These are phyloP conservation scores for Candida neerlandica DNA, from an alignment of 1,139 yeast species.

Conservation along the genomic window DNA sequence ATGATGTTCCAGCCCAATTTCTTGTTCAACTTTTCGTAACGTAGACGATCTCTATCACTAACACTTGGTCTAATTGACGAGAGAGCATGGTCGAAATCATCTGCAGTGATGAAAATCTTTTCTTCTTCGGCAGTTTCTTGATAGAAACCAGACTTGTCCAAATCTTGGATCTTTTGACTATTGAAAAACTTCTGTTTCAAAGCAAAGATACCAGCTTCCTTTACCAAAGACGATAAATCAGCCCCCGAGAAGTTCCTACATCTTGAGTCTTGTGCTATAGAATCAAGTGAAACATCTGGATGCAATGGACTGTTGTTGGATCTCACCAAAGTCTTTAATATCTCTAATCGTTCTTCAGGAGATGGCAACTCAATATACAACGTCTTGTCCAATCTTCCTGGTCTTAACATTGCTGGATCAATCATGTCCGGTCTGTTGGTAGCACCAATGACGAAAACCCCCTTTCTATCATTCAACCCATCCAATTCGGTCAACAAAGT, in stretches of 20 bases:
- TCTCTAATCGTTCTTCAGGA: constrained; percentile 75
- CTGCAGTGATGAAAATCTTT: constrained; percentile 56
- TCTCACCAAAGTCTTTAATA: constrained; percentile 72
- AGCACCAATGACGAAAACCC: constrained; percentile 94
- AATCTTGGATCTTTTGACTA: constrained; percentile 49
- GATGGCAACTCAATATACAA: constrained; percentile 88
- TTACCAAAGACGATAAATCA: constrained; percentile 84
- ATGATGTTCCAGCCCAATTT: constrained; percentile 60
- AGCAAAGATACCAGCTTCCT: constrained; percentile 92
- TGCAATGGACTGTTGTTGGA: constrained; percentile 77
- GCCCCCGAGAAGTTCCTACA: constrained; percentile 95
- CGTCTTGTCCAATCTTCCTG: constrained; percentile 94
- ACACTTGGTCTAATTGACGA: constrained; percentile 85
- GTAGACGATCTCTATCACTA: constrained; percentile 77
- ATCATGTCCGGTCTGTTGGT: constrained; percentile 98
- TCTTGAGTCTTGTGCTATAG: constrained; percentile 72
- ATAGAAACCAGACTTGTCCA: constrained; percentile 48
- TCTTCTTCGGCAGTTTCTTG: constrained; percentile 30
- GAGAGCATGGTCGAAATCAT: constrained; percentile 75
- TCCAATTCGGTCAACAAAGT: constrained; percentile 92
- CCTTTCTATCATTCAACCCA: constrained; percentile 89
- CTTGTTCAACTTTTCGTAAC: constrained; percentile 67
- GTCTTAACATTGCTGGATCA: constrained; percentile 97
- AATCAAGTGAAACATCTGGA: constrained; percentile 58
- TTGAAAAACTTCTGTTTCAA: constrained; percentile 69